Evolutionary conservation across 352 stramenopile genomes (phyloP), one percentile per base, ranked within the genome.

Genomic region (Globisporangium middletonii): DNA sequence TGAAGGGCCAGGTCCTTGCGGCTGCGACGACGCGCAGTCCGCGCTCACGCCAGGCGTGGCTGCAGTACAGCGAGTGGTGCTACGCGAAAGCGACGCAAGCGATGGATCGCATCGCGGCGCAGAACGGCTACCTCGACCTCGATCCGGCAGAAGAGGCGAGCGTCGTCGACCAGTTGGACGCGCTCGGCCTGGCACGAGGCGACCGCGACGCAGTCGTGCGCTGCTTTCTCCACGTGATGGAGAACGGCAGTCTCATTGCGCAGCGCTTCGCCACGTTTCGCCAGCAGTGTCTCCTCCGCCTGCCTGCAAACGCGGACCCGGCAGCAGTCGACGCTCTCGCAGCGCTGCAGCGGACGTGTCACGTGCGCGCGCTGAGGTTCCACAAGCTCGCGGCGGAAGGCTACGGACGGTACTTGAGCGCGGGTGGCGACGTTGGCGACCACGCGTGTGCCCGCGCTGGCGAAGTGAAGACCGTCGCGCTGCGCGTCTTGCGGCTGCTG

Each of bases 61-160:
- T 83, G 45, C 55, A 66, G 27, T 93, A 88, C 48, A 78, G 79
- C 58, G 67, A 89, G 53, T 93, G 83, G 83, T 88, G 73, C 35
- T 89, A 93, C 44, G 62, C 76, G 38, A 73, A 70, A 38, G 76
- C 73, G 13, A 79, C 72, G 37, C 57, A 56, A 7, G 64, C 69
- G 47, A 61, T 89, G 4, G 75, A 77, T 35, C 62, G 53, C 5
- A 65, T 92, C 48, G 50, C 54, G 4, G 61, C 59, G 4, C 75
- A 86, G 33, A 73, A 77, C 59, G 82, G 82, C 47, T 71, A 75
- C 33, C 63, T 88, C 16, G 68, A 81, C 18, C 52, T 92, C 42
- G 59, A 70, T 0, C n/a, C 61, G 28, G 62, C 57, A 5, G 79
- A 90, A 23, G 67, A 88, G 57, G 28, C 55, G 13, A 26, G 68